Evolutionary conservation across 1,139 yeast species (phyloP).

Genomic region (Magnusiomyces sp.): DNA sequence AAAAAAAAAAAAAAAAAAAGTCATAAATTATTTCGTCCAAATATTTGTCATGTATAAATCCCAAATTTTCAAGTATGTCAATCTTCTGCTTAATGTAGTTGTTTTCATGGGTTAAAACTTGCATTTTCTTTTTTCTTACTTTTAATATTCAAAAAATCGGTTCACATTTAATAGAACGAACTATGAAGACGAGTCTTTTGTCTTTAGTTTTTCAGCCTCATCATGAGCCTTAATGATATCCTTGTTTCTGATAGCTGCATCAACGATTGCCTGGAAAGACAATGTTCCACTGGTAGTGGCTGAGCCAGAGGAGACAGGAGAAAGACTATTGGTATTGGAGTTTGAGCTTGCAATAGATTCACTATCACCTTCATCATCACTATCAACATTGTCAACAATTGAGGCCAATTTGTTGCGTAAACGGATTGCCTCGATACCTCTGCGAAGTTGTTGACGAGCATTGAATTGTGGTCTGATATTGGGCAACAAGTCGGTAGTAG

Average conservation of each 20-base stretch:
- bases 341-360: conserved; percentile 13
- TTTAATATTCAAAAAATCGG: no score
- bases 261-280: conserved; percentile 63
- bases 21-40: no score
- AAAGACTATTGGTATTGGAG: neutral
- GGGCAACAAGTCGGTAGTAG: conserved; percentile 61
- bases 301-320: conserved; percentile 4
- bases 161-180: no score
- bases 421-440: conserved; percentile 75
- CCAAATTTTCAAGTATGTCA: no score
- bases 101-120: no score
- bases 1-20: no score
- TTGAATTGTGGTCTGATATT: conserved; percentile 63
- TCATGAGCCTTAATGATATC: conserved; percentile 31
- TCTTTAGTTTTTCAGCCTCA: neutral
- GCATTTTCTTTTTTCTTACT: no score
- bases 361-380: conserved; percentile 46
- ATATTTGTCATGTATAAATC: no score
- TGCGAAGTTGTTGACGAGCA: conserved; percentile 76
- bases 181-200: no score
- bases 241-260: conserved; percentile 59
- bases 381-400: conserved; percentile 45
- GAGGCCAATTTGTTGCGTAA: conserved; percentile 65
- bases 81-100: no score
- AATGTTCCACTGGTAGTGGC: conserved; percentile 7